phyloP scores from a whole-genome alignment of 495 filamentous ascomycete species.

The Lentithecium fluviatile region DNA sequence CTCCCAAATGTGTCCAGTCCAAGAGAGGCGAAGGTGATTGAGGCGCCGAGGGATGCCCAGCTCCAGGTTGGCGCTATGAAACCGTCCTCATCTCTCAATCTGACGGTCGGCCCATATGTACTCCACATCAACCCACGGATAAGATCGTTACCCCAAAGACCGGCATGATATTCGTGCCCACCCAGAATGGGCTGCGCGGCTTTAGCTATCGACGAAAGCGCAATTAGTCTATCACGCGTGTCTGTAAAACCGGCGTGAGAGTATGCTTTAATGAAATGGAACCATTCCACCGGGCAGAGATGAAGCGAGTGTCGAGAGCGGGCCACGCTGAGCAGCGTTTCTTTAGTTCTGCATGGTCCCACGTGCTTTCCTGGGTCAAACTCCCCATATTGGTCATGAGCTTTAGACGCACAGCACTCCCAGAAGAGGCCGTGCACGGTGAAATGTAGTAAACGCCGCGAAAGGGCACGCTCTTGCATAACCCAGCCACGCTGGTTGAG shows the following conservation, averaged over 20 bases:
- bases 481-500: not conserved
- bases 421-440: not conserved
- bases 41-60: not conserved
- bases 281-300: not conserved
- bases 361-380: not conserved
- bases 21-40: not conserved
- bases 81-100: not conserved
- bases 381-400: not conserved
- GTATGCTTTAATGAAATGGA: not conserved
- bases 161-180: not conserved
- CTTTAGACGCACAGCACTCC: not conserved
- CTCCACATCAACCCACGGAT: not conserved
- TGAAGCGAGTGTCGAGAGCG: not conserved
- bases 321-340: not conserved
- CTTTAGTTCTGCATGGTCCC: not conserved
- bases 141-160: not conserved
- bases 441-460: not conserved
- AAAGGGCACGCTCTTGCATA: not conserved
- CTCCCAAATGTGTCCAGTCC: not conserved
- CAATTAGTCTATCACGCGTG: not conserved
- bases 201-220: not conserved
- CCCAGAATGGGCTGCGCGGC: not conserved
- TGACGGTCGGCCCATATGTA: not conserved
- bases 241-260: not conserved
- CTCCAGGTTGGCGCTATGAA: not conserved